Evolutionary conservation across 2,329 filamentous ascomycete genomes (phyloP), one percentile per base, ranked within the genome.

Genomic region (Beauveria rudraprayagi): DNA sequence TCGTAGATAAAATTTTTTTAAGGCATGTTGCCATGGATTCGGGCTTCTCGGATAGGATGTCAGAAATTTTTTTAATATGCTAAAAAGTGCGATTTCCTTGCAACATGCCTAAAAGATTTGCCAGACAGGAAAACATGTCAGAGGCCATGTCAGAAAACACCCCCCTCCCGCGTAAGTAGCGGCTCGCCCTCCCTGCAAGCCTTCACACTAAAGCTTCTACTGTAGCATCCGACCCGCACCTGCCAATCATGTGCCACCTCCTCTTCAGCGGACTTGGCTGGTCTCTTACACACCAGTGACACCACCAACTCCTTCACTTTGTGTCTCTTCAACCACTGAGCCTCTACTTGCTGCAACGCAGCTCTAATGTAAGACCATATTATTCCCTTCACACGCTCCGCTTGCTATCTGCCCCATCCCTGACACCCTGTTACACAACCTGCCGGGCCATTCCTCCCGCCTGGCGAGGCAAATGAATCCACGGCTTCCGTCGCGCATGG

Each of bases 171-270:
- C 24, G 24, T n/a, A 28, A 6, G 26, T 57, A 57, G 55, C 55
- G 55, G 55, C 55, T 8, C 44, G 11, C n/a, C 41, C 34, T 44
- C 46, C 17, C 51, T 53, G 9, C 8, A 55, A 26, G 30, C 40
- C 43, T 26, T 41, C 58, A 40, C 58, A 55, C 51, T 17, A 48
- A 22, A 41, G 56, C 47, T 37, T 52, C 37, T 57, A 57, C 55
- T 16, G 57, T 60, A 34, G 28, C 51, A 61, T 61, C 56, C 50
- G 58, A 61, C 60, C 53, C 47, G 52, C 60, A 55, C 46, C 60
- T 61, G 55, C 60, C 60, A 61, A 61, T 61, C 60, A 61, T 61
- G 60, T 61, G 60, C 60, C 60, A 61, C 54, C 53, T 53, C 41
- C 47, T 61, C 60, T 54, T 54, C 54, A 61, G 53, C 34, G 37